Percentiles rank a stretch among this genome's conserved stretches.
Evolutionary conservation across 2,329 filamentous ascomycete genomes (phyloP).

Genomic region (Chaetomiaceae sp.): DNA sequence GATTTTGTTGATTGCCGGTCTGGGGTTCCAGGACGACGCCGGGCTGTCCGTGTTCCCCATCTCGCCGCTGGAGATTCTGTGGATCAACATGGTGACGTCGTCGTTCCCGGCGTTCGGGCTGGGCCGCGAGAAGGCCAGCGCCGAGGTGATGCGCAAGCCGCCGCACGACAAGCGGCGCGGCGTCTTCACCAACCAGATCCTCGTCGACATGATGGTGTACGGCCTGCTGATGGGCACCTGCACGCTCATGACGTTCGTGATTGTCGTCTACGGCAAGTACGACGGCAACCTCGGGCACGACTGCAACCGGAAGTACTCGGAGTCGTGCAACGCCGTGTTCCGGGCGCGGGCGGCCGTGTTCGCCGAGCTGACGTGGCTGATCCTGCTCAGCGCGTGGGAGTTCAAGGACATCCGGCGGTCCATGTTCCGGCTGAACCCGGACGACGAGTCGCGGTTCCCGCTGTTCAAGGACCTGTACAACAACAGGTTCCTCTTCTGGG

Average conservation of each 20-base stretch:
- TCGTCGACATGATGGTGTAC: slow-evolving; percentile 75
- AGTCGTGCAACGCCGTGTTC: slow-evolving; percentile 57
- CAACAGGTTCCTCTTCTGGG: slow-evolving; percentile 68
- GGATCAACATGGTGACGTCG: slow-evolving; percentile 92
- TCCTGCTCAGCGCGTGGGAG: slow-evolving; percentile 72
- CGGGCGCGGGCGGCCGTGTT: slow-evolving; percentile 68
- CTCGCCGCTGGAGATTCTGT: slow-evolving; percentile 80
- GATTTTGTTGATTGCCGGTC: slow-evolving; percentile 71
- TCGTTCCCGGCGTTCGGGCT: slow-evolving; percentile 84
- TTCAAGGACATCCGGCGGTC: slow-evolving; percentile 68
- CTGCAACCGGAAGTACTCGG: slow-evolving; percentile 58
- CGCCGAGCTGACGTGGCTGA: slow-evolving; percentile 67
- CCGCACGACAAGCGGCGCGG: slow-evolving; percentile 65
- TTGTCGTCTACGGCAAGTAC: slow-evolving; percentile 55
- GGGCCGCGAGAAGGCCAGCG: slow-evolving; percentile 69
- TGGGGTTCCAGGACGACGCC: slow-evolving; percentile 69
- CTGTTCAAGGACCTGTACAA: slow-evolving; percentile 60
- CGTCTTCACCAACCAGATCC: slow-evolving; percentile 73
- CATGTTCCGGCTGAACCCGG: slow-evolving; percentile 62
- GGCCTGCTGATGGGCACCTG: slow-evolving; percentile 72
- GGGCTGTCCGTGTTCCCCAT: slow-evolving; percentile 80
- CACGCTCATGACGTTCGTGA: slow-evolving; percentile 61
- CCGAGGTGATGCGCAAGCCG: slow-evolving; percentile 73
- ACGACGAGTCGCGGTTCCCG: slow-evolving; percentile 46
- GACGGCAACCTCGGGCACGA: slow-evolving; percentile 51